Evolutionary conservation across 306 rosid species (phyloP).

Genomic region (Glycyrrhiza uralensis): DNA sequence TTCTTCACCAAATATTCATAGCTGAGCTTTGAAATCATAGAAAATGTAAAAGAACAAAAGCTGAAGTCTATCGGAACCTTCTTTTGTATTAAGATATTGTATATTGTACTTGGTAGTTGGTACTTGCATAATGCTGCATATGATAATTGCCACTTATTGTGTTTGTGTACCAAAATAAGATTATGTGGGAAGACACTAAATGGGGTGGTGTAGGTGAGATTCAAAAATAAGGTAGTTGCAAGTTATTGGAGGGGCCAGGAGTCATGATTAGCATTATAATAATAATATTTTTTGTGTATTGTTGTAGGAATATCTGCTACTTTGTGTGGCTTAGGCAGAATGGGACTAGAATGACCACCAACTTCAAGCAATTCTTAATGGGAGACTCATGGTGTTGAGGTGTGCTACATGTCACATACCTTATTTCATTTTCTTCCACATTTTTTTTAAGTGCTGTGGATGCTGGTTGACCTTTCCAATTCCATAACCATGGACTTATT

Average conservation of each 20-base stretch:
- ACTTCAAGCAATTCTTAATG: conserved; percentile 7
- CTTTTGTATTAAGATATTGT: conserved; percentile 22
- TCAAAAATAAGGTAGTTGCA: conserved; percentile 9
- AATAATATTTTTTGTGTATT: neutral
- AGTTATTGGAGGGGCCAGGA: conserved; percentile 12
- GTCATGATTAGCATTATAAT: conserved; percentile 20
- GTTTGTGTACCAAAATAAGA: conserved; percentile 24
- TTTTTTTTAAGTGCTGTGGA: conserved; percentile 6
- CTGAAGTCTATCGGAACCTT: conserved; percentile 17
- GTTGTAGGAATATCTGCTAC: neutral
- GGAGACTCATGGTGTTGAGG: conserved; percentile 20
- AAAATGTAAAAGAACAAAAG: neutral
- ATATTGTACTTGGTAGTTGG: too few relatives aligned
- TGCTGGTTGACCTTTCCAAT: conserved; percentile 7
- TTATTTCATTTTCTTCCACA: neutral
- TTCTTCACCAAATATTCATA: neutral
- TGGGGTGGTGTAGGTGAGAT: conserved; percentile 23
- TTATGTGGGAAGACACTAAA: conserved; percentile 10
- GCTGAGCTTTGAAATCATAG: conserved; percentile 1
- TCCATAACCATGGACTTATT: neutral
- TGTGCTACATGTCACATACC: neutral
- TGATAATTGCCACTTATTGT: conserved; percentile 4
- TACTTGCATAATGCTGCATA: neutral
- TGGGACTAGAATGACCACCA: conserved; percentile 21
- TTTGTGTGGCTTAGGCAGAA: conserved; percentile 31